Evolutionary conservation across 1,139 yeast species (phyloP), one percentile per base, ranked within the genome.

Genomic region (Candida smagusa): DNA sequence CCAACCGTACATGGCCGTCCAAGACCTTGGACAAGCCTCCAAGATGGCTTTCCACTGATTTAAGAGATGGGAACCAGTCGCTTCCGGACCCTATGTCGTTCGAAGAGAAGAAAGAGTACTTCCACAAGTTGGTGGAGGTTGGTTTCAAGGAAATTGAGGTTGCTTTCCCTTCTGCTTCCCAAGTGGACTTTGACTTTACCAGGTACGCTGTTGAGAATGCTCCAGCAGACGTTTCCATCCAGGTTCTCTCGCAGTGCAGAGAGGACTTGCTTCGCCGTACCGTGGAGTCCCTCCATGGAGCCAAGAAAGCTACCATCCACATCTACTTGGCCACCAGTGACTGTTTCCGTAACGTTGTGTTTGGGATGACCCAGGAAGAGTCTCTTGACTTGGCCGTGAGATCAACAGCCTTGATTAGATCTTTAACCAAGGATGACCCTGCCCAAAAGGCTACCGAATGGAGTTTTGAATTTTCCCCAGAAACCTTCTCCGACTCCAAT

Each of bases 61-160:
- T 92, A 53, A 78, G 97, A 62, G 98, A 92, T 59, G 98, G 98
- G 40, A 92, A 92, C 68, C 97, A 92, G 67, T 86, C 97, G 8
- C 74, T 92, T 49, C 97, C 97, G 7, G 97, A 92, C 63, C 97
- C 97, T 37, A 92, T 92, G 97, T 76, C 88, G 23, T 79, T 89
- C 27, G 85, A 74, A 28, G 96, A 92, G 61, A 92, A 92, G 68
- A 87, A 87, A 61, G 84, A 77, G 49, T 90, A 87, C 62, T 90
- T 90, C 69, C 77, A 81, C 48, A 87, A 89, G 61, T 72, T 92
- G 42, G 69, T 90, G n/a, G 92, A 87, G 29, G 69, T 89, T 35
- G 97, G 97, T 0, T 92, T 89, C 71, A 92, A 92, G 62, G 98
- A 92, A 64, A 92, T 92, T 48, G 98, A 92, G 65, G 97, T 92